Percentiles rank a stretch among this genome's conserved stretches.
phyloP scores from a whole-genome alignment of 2,329 filamentous ascomycete species.

The Fusarium oligoseptatum region DNA sequence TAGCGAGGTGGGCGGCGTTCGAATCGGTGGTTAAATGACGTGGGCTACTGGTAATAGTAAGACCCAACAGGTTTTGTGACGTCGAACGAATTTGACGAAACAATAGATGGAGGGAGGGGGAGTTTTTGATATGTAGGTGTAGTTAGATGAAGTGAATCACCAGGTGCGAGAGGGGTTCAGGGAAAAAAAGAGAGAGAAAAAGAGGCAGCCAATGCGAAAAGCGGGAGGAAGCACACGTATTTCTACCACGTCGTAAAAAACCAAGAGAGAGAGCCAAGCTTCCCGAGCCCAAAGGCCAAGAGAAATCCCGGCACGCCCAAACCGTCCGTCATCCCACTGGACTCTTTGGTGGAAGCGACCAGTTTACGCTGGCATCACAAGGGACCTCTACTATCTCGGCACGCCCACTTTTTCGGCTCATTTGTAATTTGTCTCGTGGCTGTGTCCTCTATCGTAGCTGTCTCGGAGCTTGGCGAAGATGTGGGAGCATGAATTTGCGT shows the following conservation, averaged over 20 bases:
- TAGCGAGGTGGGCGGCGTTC: neutral
- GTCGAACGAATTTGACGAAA: neutral
- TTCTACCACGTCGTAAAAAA: neutral
- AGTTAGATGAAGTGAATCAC: neutral
- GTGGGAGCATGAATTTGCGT: neutral
- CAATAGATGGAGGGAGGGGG: neutral
- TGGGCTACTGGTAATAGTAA: neutral
- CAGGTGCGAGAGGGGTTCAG: neutral
- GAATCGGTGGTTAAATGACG: neutral
- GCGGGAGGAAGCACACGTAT: neutral
- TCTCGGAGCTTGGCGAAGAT: conserved; percentile 23
- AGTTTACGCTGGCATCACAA: conserved; percentile 1
- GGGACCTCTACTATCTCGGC: neutral
- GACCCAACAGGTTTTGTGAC: neutral
- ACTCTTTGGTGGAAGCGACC: neutral
- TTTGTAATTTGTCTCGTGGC: conserved; percentile 21
- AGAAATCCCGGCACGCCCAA: conserved; percentile 2
- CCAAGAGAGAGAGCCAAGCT: conserved; percentile 1
- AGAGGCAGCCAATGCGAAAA: conserved; percentile 1
- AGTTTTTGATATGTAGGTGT: neutral
- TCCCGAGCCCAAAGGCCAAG: conserved; percentile 11
- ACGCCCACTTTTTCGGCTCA: conserved; percentile 35
- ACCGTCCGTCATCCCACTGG: neutral
- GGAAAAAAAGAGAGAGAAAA: neutral
- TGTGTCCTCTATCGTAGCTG: conserved; percentile 6